Base-by-base conservation (phyloP, 306 rosid genomes). In the Dalbergia cultrata region DNA sequence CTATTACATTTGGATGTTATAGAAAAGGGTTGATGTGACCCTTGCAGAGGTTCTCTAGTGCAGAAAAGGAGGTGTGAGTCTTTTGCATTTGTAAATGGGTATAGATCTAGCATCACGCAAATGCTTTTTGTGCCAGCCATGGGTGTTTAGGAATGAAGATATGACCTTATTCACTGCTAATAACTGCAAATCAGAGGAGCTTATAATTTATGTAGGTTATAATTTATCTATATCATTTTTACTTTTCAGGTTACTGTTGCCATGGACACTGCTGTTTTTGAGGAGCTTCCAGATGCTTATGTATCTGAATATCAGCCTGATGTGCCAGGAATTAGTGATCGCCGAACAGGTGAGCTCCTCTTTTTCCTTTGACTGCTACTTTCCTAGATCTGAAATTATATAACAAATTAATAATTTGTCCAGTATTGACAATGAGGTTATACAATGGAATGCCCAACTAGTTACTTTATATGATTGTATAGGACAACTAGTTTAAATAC, bases 281-380 rank as follows among this genome's bases (percentile, higher is more conserved):
- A 75, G 37, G 87, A 82, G 85, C 79, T 75, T 86, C 90, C 80
- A 63, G 56, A 72, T 41, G 85, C 62, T 82, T 74, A 41, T 72
- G 19, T 45, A n/a, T 44, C 75, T 52, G 89, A 84, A 76, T 85
- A 78, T 75, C 92, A 68, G 78, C 92, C 93, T 62, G 91, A 85
- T 83, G 86, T 90, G 77, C 95, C 93, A 54, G 90, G 89, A 86
- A 94, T 89, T 33, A 88, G 90, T 72, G 95, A 90, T 78, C 90
- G 88, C 57, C 87, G 87, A 86, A 89, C 88, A 58, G 97, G 98
- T 89, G 53, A 67, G 88, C 77, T 47, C 11, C 31, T 56, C 58
- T 37, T 64, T 61, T 79, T 60, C 31, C 31, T 69, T 70, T 5
- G 12, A 56, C 47, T 58, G 17, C 21, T 47, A 37, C 49, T 79